Base-by-base conservation (phyloP, 2,329 filamentous ascomycete genomes). In the Colletotrichum orbiculare region DNA sequence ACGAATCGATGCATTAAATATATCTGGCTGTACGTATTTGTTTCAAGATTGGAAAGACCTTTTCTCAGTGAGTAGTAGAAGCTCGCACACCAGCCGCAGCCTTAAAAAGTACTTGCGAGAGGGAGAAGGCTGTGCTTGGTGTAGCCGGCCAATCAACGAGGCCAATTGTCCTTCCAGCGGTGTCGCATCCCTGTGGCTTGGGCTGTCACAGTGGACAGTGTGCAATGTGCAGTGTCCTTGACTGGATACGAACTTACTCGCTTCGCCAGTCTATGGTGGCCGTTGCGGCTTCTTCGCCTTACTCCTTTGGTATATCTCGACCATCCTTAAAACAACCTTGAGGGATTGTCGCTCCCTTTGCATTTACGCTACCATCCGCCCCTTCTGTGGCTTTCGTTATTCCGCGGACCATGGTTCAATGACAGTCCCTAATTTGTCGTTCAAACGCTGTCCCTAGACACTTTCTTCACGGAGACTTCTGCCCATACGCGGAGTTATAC, bases 401-500 rank as follows among this genome's bases (percentile, higher is more conserved):
- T 48, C 25, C n/a, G n/a, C 39, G 58, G 25, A 63, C 38, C 41
- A 63, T 66, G 63, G 42, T 46, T 43, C 46, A 54, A 66, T 62
- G 42, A 66, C 8, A 33, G 35, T 7, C 38, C 41, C 6, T n/a
- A 10, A 54, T 45, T n/a, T 15, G n/a, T 33, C 46, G 37, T 56
- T 37, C 4, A 35, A n/a, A 17, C 50, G 35, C 37, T 41, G n/a
- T 35, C 37, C 50, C 34, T n/a, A 37, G 17, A 50, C 10, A 58
- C 35, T 37, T 42, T 33, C 25, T 13, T 34, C 49, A 25, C 34
- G 25, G 25, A 25, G 25, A 25, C 12, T 46, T 17, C 46, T 17
- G 38, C 33, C 25, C 13, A 47, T 41, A 49, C 15, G 39, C 33
- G 17, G 37, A 46, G 7, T 46, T 15, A 25, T 25, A 25, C 25